Evolutionary conservation across 2,329 filamentous ascomycete species (phyloP).

Genomic region (Cladosporium sp.): DNA sequence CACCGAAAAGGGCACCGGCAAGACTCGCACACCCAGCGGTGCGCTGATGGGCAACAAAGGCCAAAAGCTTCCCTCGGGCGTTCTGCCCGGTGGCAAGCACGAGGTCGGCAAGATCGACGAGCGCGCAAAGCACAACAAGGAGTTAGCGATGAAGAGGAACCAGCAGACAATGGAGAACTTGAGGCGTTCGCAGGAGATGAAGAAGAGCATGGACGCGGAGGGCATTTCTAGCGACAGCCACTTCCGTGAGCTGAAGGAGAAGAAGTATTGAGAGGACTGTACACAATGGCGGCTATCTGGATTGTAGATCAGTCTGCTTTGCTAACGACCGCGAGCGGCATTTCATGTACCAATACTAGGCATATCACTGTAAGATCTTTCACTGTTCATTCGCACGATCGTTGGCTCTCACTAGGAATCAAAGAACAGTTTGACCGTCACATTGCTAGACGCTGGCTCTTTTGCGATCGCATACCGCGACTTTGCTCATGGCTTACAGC

Average conservation of each 20-base stretch:
- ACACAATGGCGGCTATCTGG: background rate
- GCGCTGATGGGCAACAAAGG: constrained; percentile 28
- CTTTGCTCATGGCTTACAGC: too few relatives aligned
- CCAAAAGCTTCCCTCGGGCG: constrained; percentile 30
- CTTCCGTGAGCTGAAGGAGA: constrained; percentile 5
- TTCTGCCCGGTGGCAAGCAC: constrained; percentile 30
- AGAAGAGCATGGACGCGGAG: constrained; percentile 19
- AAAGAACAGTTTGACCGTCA: too few relatives aligned
- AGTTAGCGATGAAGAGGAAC: constrained; percentile 23
- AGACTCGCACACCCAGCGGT: constrained; percentile 19
- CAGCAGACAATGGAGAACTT: constrained; percentile 25
- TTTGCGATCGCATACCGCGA: too few relatives aligned
- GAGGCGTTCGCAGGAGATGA: constrained; percentile 25
- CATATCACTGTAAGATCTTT: background rate
- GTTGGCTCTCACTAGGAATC: too few relatives aligned
- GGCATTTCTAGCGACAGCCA: constrained; percentile 17
- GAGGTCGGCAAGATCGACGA: constrained; percentile 28
- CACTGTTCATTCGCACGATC: too few relatives aligned
- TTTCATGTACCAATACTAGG: background rate
- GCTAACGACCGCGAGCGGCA: background rate
- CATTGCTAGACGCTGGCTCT: too few relatives aligned
- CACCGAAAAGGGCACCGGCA: constrained; percentile 20
- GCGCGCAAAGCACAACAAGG: constrained; percentile 26
- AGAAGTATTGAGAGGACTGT: background rate
- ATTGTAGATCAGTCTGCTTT: background rate